A percentile compares a stretch with the other conserved stretches of the same genome.
These are phyloP conservation scores for Paspalum vaginatum DNA, from an alignment of 176 grass and related monocot species.

Conservation along the genomic window DNA sequence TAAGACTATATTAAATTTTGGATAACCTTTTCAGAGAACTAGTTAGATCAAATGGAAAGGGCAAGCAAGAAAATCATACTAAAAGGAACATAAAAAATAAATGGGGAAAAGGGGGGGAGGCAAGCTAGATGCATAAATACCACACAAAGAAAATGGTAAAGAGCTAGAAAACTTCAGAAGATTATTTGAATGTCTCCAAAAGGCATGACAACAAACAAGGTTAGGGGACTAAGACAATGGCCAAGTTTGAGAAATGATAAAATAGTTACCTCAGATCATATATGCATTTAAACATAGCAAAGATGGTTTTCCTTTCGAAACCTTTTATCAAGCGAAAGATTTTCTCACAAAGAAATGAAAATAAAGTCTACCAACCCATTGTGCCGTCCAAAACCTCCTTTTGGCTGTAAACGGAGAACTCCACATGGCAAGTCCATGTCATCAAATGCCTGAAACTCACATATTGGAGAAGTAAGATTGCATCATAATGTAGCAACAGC, in stretches of 20 bases:
- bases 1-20: not conserved
- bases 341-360: not conserved
- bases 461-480: conserved; percentile 31
- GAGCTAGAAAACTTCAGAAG: not conserved
- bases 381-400: conserved; percentile 82
- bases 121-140: not conserved
- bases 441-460: conserved; percentile 70
- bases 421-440: conserved; percentile 86
- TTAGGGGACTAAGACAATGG: not conserved
- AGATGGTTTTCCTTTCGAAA: conserved; percentile 12
- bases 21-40: not conserved
- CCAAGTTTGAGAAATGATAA: conserved; percentile 13
- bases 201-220: conserved; percentile 24
- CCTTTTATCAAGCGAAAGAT: not conserved
- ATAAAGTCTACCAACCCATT: conserved; percentile 67
- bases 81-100: conserved; percentile 1
- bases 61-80: not conserved
- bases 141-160: not conserved
- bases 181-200: not conserved
- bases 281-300: conserved; percentile 31
- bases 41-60: conserved; percentile 3
- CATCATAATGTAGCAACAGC: not conserved
- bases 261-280: not conserved
- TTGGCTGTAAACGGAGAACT: conserved; percentile 86
- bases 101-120: not conserved